Percentiles rank a stretch among this genome's conserved stretches.
These are phyloP conservation scores for Phytophthora macrochlamydospora DNA, from an alignment of 352 stramenopile species.

Conservation along the genomic window DNA sequence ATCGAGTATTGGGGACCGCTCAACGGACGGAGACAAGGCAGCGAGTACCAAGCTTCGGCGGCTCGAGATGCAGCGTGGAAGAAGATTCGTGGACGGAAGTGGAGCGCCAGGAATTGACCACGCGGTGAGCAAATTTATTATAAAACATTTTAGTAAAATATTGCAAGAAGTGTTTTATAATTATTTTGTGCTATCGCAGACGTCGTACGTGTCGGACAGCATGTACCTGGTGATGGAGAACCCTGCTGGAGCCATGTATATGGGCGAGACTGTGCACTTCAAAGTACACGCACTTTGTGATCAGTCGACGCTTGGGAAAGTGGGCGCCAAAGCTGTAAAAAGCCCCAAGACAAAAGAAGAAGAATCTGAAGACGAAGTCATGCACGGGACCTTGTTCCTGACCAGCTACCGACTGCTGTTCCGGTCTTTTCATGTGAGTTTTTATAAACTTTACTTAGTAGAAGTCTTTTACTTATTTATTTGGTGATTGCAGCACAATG, in stretches of 20 bases:
- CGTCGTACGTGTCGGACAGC: conserved; percentile 75
- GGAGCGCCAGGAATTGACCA: conserved; percentile 79
- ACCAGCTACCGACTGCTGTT: conserved; percentile 79
- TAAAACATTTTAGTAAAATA: conserved; percentile 5
- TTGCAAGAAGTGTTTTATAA: neutral
- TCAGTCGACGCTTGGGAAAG: conserved; percentile 48
- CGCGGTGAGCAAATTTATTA: conserved; percentile 45
- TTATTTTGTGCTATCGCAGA: conserved; percentile 39
- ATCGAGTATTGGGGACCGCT: conserved; percentile 17
- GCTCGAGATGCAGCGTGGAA: conserved; percentile 40
- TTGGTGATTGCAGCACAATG: conserved; percentile 24
- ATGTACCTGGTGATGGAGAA: conserved; percentile 85
- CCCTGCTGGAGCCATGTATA: conserved; percentile 54
- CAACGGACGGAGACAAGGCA: conserved; percentile 8
- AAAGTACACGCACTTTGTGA: conserved; percentile 79
- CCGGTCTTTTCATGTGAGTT: conserved; percentile 67
- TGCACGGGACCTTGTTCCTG: conserved; percentile 77
- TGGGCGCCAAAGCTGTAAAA: conserved; percentile 31
- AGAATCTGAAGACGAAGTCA: conserved; percentile 19
- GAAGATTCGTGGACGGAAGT: conserved; percentile 89
- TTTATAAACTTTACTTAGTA: conserved; percentile 1
- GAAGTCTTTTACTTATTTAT: conserved; percentile 13
- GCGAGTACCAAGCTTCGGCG: conserved; percentile 7
- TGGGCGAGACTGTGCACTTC: conserved; percentile 70
- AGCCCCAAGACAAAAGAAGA: conserved; percentile 8